phyloP scores from a whole-genome alignment of 139 green algal species.

The Chlorella sp. region DNA sequence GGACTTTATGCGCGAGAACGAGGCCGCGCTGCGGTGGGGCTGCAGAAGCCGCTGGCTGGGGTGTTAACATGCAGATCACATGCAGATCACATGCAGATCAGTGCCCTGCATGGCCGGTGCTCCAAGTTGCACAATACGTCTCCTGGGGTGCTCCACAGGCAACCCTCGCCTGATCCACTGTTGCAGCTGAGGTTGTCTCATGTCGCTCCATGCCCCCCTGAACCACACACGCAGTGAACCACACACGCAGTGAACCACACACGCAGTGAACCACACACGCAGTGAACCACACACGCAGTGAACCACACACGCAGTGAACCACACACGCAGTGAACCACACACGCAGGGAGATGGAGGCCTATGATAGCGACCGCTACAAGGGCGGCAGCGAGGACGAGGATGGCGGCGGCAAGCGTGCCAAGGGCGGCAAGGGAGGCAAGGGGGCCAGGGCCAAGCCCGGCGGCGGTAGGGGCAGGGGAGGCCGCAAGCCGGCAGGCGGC shows the following conservation, averaged over 20 bases:
- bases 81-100: no score
- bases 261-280: no score
- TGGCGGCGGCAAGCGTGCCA: not conserved
- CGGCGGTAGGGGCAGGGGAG: not conserved
- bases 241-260: no score
- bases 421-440: not conserved
- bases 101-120: no score
- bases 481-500: no score
- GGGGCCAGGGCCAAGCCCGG: not conserved
- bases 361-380: constrained; percentile 7
- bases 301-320: no score
- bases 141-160: no score
- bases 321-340: not conserved
- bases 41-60: not conserved
- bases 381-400: not conserved
- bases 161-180: no score
- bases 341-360: constrained; percentile 8
- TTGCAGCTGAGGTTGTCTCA: not conserved
- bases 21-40: not conserved
- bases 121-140: no score
- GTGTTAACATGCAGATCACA: no score
- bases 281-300: no score
- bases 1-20: constrained; percentile 3
- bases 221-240: not conserved
- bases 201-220: not conserved